Evolutionary conservation across 208 protist genomes (phyloP).

Genomic region (Wallacemonas sp.): DNA sequence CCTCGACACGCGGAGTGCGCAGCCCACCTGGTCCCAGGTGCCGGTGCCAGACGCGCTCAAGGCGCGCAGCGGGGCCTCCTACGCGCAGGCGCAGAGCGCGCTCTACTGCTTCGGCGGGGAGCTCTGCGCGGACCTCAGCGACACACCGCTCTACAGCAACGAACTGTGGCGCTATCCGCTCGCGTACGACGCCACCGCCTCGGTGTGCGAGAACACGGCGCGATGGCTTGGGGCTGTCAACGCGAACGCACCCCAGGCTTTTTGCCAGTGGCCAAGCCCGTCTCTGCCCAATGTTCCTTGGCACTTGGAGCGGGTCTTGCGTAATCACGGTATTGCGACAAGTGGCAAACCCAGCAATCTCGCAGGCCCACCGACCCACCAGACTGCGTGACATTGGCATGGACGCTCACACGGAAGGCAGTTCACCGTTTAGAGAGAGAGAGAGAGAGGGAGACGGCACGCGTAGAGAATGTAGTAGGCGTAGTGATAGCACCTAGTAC

Average conservation of each 20-base stretch:
- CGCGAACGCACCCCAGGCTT: neutral
- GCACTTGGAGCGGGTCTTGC: neutral
- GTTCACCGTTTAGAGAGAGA: no score
- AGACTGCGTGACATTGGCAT: no score
- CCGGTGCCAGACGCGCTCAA: conserved; percentile 31
- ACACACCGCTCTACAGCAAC: conserved; percentile 43
- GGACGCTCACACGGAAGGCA: no score
- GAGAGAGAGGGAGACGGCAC: neutral
- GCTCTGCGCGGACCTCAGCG: conserved; percentile 20
- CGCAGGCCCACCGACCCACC: neutral
- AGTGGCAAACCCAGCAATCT: conserved; percentile 1
- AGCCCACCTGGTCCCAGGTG: conserved; percentile 27
- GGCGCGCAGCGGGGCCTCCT: conserved; percentile 64
- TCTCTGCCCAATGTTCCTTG: neutral
- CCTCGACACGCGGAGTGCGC: conserved; percentile 29
- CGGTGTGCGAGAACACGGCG: conserved; percentile 47
- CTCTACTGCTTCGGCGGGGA: conserved; percentile 81
- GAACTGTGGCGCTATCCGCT: conserved; percentile 63
- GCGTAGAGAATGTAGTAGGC: neutral
- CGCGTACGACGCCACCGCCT: conserved; percentile 36
- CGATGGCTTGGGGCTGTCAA: conserved; percentile 41
- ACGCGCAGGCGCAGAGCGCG: conserved; percentile 40
- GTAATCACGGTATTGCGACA: neutral
- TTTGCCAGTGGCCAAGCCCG: neutral
- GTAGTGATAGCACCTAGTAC: neutral